phyloP scores from a whole-genome alignment of 208 protist genomes.

The Leishmania guyanensis region DNA sequence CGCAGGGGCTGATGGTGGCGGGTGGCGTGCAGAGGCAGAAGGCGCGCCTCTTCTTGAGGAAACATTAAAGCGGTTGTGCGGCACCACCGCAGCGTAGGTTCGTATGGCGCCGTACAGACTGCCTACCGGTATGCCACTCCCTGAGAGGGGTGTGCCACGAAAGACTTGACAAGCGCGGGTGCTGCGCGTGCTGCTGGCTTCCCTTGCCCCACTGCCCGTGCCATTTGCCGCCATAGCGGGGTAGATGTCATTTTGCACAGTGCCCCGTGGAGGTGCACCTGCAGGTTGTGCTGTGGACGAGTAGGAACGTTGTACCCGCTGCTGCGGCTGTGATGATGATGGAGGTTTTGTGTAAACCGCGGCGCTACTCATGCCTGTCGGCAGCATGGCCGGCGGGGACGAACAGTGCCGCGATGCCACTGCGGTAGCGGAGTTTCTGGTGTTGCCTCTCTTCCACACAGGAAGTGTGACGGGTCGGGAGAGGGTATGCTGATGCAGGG shows the following conservation, averaged over 20 bases:
- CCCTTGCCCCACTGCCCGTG: slow-evolving; percentile 12
- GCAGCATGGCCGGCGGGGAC: not conserved
- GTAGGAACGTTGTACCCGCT: not conserved
- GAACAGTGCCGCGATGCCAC: not conserved
- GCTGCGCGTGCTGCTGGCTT: slow-evolving; percentile 16
- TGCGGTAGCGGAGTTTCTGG: not conserved
- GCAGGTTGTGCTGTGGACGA: not conserved
- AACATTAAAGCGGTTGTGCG: not conserved
- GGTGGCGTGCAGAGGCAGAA: not conserved
- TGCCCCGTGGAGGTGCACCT: not conserved
- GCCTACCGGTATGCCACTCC: slow-evolving; percentile 6
- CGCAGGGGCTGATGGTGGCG: not conserved
- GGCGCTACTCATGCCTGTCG: not conserved
- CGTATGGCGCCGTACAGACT: slow-evolving; percentile 28
- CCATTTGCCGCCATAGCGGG: not conserved
- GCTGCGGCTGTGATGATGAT: not conserved
- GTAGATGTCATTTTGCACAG: not conserved
- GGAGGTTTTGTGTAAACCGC: not conserved
- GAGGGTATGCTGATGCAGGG: not conserved
- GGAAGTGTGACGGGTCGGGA: not conserved
- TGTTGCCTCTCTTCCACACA: not conserved
- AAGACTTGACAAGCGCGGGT: slow-evolving; percentile 19
- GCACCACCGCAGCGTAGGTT: slow-evolving; percentile 23
- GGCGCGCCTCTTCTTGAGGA: not conserved
- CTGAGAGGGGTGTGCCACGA: not conserved